Base-by-base conservation (phyloP, 805 yeast species). In the Isabelozyma gotoi region DNA sequence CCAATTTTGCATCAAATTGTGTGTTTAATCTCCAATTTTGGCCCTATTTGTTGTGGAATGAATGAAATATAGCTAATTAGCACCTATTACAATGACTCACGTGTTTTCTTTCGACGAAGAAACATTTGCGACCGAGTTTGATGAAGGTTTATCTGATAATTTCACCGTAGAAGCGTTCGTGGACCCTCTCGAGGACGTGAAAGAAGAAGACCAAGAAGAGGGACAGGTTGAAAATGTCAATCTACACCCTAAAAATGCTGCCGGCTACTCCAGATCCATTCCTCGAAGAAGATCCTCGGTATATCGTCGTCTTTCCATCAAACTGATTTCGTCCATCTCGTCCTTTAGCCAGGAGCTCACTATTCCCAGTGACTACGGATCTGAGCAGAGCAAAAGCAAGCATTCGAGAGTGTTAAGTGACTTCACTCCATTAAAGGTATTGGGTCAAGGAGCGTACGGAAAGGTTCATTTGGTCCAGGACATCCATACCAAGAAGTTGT, bases 401-500 rank as follows among this genome's bases (percentile, higher is more conserved):
- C 32, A 38, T 10, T 37, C 36, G 16, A 39, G 42, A 14, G 35
- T 38, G 6, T 41, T 31, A 45, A 48, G 42, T n/a, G 96, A 89
- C 57, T 89, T 90, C 55, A 81, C 77, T 52, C 85, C 87, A 2
- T 63, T 90, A 5, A 84, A 80, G 51, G 94, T 88, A 0, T 68
- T 89, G 5, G 97, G 97, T 0, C 78, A 82, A 40, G 97, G 97
- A 3, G 89, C 96, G 2, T 89, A 86, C 52, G 96, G 97, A 3
- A 88, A 87, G 58, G 97, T 89, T 2, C 66, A 87, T 7, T 66
- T 89, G 17, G 96, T 89, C 1, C 78, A 81, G 39, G 90, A 89
- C 57, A 70, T 62, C 41, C 48, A 65, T 17, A 78, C 87, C 0
- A 84, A 84, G 0, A 77, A 77, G 50, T 63, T 89, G 8, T 90